A percentile compares a stretch with the other conserved stretches of the same genome.
Evolutionary conservation across 148 eudicot species (phyloP).

Genomic region (Chenopodium berlandieri): DNA sequence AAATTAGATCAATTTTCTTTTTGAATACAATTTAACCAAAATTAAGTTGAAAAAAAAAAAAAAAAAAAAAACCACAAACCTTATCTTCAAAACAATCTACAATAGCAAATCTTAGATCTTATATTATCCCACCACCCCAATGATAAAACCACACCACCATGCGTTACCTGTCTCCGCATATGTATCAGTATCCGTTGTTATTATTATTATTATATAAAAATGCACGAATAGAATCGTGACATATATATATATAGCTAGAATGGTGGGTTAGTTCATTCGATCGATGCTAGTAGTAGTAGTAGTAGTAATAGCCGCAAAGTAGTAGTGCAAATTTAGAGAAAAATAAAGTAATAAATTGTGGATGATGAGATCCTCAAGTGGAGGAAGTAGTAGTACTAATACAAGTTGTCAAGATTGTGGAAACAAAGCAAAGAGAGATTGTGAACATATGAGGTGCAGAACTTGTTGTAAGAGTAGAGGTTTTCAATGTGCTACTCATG

Average conservation of each 20-base stretch:
- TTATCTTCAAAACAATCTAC: conserved; percentile 19
- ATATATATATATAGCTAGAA: background rate
- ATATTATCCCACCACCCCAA: background rate
- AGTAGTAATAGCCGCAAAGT: too few species aligned
- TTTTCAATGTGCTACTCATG: conserved; percentile 63
- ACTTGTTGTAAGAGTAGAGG: conserved; percentile 73
- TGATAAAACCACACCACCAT: conserved; percentile 2
- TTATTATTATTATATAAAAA: background rate
- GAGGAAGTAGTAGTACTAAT: conserved; percentile 16
- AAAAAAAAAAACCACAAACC: background rate
- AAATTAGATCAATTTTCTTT: background rate
- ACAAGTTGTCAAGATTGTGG: conserved; percentile 74
- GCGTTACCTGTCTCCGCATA: background rate
- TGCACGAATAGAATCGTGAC: background rate
- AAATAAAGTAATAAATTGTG: too few species aligned
- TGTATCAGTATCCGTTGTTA: background rate
- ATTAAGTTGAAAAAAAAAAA: background rate
- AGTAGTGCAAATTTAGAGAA: too few species aligned
- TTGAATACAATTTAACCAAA: background rate
- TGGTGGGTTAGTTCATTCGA: background rate
- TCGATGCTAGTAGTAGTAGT: background rate
- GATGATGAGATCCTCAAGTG: conserved; percentile 19
- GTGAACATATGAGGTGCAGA: conserved; percentile 54
- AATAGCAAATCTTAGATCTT: conserved; percentile 23
- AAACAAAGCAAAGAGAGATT: conserved; percentile 71